Conservation (phyloP, 768 basidiomycete genomes). For the Panus rudis region DNA sequence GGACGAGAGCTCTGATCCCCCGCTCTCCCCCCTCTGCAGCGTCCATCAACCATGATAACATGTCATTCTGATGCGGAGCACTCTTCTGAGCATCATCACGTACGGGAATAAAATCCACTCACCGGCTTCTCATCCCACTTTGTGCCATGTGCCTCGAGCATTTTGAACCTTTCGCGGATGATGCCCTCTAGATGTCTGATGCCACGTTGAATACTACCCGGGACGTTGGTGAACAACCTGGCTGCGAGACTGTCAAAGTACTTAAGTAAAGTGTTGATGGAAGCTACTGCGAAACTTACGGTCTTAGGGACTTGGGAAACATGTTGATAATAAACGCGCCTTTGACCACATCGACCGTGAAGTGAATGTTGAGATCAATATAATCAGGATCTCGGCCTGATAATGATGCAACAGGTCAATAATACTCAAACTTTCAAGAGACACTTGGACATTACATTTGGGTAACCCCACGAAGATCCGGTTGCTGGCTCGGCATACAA, state of each 20-base stretch:
- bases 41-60: constrained; percentile 39
- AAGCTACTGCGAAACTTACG: constrained; percentile 25
- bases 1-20: constrained; percentile 7
- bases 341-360: constrained; percentile 29
- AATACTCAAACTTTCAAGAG: not conserved
- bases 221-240: constrained; percentile 10
- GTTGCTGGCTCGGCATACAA: constrained; percentile 34
- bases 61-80: constrained; percentile 38
- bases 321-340: constrained; percentile 26
- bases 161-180: constrained; percentile 16
- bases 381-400: constrained; percentile 38
- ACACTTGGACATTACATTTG: constrained; percentile 28
- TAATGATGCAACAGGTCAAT: not conserved
- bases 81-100: no score
- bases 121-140: constrained; percentile 21
- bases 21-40: constrained; percentile 18
- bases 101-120: no score
- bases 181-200: constrained; percentile 17
- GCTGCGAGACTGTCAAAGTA: constrained; percentile 16
- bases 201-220: constrained; percentile 10
- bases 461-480: constrained; percentile 41
- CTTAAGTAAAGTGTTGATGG: not conserved
- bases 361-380: constrained; percentile 28
- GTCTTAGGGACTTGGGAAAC: constrained; percentile 36
- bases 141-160: constrained; percentile 13